Evolutionary conservation across 148 eudicot species (phyloP).

Genomic region (Silene latifolia): DNA sequence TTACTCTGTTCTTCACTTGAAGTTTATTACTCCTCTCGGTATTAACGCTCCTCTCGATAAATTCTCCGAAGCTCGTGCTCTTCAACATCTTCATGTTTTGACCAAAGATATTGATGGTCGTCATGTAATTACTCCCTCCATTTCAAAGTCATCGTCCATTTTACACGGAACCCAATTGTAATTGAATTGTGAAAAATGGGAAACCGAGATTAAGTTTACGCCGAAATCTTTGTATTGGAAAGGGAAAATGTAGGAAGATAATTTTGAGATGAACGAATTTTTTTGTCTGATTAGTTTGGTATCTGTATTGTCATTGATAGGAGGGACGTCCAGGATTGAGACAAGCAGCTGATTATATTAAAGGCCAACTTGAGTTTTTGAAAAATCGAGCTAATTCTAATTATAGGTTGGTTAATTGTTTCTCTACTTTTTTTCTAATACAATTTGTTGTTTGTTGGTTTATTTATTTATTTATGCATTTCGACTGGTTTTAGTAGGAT

Average conservation of each 20-base stretch:
- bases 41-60: constrained; percentile 64
- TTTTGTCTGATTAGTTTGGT: background rate
- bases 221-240: too few species aligned
- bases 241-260: too few species aligned
- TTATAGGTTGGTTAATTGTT: constrained; percentile 51
- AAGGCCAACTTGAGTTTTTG: constrained; percentile 47
- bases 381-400: constrained; percentile 60
- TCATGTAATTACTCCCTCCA: constrained; percentile 41
- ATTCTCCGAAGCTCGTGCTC: constrained; percentile 84
- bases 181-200: background rate
- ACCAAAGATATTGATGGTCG: constrained; percentile 74
- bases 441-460: background rate
- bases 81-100: constrained; percentile 76
- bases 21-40: constrained; percentile 60
- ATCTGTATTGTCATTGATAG: constrained; percentile 27
- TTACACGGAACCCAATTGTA: too few species aligned
- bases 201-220: too few species aligned
- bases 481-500: background rate
- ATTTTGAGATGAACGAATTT: too few species aligned
- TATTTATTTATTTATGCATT: background rate
- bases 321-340: constrained; percentile 81
- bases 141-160: too few species aligned
- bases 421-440: background rate
- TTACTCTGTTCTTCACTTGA: constrained; percentile 61
- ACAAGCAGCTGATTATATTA: constrained; percentile 82